Base-by-base conservation (phyloP, 2,329 filamentous ascomycete species). In the Coniochaeta sp. region DNA sequence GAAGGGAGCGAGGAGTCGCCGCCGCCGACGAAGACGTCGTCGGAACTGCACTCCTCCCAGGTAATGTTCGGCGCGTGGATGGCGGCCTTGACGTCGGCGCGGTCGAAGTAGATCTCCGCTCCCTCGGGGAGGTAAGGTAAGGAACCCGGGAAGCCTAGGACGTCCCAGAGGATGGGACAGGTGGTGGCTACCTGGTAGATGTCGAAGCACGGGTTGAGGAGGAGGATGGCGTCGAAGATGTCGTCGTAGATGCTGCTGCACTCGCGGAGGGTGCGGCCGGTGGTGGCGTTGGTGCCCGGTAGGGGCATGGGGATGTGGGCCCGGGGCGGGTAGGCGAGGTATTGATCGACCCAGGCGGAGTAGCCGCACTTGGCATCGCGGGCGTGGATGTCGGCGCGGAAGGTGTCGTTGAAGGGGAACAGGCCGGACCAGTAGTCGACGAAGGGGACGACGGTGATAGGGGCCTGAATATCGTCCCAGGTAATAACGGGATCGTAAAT, bases 151-250 rank as follows among this genome's bases (percentile, higher is more conserved):
- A 86, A 85, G 14, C 82, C 82, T 3, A 91, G 72, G 0, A 86
- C 79, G 53, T 90, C 83, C 76, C 81, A 89, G 2, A 80, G 71
- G 3, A 83, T 57, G 0, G 89, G 89, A 63, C 89, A 94, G 12
- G 83, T 86, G 4, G 81, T 83, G 2, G 80, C 80, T 13, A 92
- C 78, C 49, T 87, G 80, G 68, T 92, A 94, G 10, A 88, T 71
- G 64, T 90, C 82, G 68, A 87, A 95, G 71, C 89, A 94, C 0
- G 89, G 89, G 68, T 94, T 94, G 30, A 81, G 66, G 1, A 71
- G 61, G 4, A 72, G 55, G 7, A 77, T 76, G 27, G 81, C 84
- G 0, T 72, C 57, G 58, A 71, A 71, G 27, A 88, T 77, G 20
- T 77, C 70, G 52, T 75, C 65, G 59, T 77, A 86, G 18, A 89